Evolutionary conservation across 2,329 filamentous ascomycete species (phyloP).

Genomic region (Aphanocladium album): DNA sequence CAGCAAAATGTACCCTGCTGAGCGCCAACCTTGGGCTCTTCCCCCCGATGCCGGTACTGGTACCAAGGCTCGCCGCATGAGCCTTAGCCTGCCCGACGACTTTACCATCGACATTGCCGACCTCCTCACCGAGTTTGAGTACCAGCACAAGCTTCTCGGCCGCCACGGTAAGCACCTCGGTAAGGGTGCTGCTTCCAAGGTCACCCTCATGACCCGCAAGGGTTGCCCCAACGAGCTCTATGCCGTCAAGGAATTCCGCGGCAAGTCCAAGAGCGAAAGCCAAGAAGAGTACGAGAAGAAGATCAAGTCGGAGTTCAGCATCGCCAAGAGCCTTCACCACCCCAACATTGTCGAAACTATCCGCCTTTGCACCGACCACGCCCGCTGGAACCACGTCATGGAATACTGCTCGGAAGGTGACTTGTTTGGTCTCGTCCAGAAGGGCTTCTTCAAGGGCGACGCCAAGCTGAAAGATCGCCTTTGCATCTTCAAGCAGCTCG

Average conservation of each 20-base stretch:
- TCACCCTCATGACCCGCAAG: conserved; percentile 73
- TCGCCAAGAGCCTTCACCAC: conserved; percentile 78
- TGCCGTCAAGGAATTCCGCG: conserved; percentile 84
- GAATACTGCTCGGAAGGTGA: conserved; percentile 84
- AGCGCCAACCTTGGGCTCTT: conserved; percentile 52
- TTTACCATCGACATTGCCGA: conserved; percentile 67
- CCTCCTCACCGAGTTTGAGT: conserved; percentile 64
- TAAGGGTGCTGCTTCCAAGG: conserved; percentile 77
- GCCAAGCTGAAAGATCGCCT: conserved; percentile 65
- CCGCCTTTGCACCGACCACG: conserved; percentile 67
- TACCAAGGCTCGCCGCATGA: conserved; percentile 73
- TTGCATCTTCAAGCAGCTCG: conserved; percentile 85
- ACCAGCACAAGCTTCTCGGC: conserved; percentile 64
- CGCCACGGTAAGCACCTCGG: conserved; percentile 71
- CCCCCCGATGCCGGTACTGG: conserved; percentile 67
- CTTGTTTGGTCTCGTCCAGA: conserved; percentile 68
- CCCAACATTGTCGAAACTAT: conserved; percentile 83
- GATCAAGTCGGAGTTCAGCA: conserved; percentile 86
- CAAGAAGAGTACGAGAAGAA: conserved; percentile 76
- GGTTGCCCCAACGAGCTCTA: conserved; percentile 61
- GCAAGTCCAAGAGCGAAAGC: conserved; percentile 63
- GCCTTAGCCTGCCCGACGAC: conserved; percentile 67
- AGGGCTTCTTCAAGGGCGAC: conserved; percentile 59
- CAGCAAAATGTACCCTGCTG: conserved; percentile 25
- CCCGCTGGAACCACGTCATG: conserved; percentile 88